Evolutionary conservation across 805 yeast species (phyloP), one percentile per base, ranked within the genome.

Genomic region (Lachancea thermotolerans): DNA sequence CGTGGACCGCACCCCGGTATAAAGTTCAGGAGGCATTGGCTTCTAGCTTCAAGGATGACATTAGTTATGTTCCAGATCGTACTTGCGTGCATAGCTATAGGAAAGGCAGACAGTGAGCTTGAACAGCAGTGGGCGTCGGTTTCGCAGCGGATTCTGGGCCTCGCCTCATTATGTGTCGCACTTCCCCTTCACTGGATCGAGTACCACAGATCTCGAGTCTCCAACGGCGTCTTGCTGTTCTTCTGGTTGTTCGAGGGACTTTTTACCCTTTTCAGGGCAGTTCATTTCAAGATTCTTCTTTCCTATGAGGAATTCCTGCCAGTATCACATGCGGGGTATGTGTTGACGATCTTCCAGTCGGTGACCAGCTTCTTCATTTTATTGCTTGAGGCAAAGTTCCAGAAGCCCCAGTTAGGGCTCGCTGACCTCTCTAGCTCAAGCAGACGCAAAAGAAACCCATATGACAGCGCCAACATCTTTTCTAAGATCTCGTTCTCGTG

Each of bases 401-500:
- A 51, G 40, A 72, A 71, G 47, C 66, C 67, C 15, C 25, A 58
- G 33, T 54, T 62, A 35, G 77, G 78, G 10, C 74, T 69, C 44
- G 78, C 74, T 42, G 63, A 64, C 21, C 49, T 66, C 6, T 59
- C 54, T 37, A 60, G 63, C 38, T 46, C 50, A 15, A 49, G 60
- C 2, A 51, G 56, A 36, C 59, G 59, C 42, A 64, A 64, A 45
- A 55, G 53, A 12, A 63, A 56, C 47, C 75, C 74, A 16, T 65
- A 62, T 35, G 71, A 69, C 50, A 56, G 60, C 15, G 74, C 76
- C 2, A 81, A 90, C 59, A 68, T 89, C 12, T 78, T 91, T 51
- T 82, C 95, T 2, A 71, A 77, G 42, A 69, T 91, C 42, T 82
- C 95, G 0, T 91, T 93, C 62, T 68, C 81, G 25, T 93, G 99